Conservation (phyloP, 1,284 basidiomycete species). For the Boletus nobilissimus region DNA sequence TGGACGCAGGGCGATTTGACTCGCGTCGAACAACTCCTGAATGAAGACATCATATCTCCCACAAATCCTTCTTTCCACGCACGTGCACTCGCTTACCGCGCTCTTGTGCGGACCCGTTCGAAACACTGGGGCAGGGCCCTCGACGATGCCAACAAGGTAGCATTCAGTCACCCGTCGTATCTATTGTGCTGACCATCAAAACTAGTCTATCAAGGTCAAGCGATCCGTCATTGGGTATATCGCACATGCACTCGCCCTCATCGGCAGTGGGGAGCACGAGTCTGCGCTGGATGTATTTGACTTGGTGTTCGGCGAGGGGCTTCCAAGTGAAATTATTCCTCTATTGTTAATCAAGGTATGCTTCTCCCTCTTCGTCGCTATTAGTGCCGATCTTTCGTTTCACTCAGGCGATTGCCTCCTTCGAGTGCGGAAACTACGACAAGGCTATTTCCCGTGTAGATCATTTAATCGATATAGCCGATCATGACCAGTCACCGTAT, state of each 20-base stretch:
- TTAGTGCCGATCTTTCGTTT: background rate
- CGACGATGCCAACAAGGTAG: conserved; percentile 6
- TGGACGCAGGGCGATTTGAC: background rate
- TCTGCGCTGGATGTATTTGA: conserved; percentile 4
- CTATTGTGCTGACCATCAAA: background rate
- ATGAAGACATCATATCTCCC: background rate
- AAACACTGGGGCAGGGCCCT: background rate
- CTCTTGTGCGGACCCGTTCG: conserved; percentile 6
- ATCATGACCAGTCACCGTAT: background rate
- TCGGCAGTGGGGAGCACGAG: background rate
- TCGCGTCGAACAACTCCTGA: background rate
- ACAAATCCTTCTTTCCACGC: background rate
- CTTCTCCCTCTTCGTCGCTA: background rate
- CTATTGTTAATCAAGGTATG: conserved; percentile 24
- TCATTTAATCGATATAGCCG: background rate
- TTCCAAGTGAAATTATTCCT: background rate
- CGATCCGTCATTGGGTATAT: conserved; percentile 12
- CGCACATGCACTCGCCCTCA: background rate
- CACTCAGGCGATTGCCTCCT: conserved; percentile 11
- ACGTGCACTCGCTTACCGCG: background rate
- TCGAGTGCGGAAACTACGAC: conserved; percentile 12
- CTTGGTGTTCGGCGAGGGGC: conserved; percentile 5
- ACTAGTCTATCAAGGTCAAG: conserved; percentile 14
- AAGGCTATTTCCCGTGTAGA: background rate
- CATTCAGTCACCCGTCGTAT: background rate